Base-by-base conservation (phyloP, 1,139 yeast species). In the Yamadazyma mexicana region DNA sequence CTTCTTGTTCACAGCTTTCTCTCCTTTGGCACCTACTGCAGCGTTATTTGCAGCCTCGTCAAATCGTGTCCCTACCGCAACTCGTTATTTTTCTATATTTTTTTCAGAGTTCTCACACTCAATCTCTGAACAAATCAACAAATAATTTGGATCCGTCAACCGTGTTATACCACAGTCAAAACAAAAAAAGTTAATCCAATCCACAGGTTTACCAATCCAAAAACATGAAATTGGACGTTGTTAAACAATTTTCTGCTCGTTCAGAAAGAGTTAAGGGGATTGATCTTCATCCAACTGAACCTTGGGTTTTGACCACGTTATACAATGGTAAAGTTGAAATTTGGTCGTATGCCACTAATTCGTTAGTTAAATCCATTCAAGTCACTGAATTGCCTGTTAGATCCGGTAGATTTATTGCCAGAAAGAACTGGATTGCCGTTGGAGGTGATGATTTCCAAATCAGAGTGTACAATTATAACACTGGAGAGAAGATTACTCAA, bases 221-320 rank as follows among this genome's bases (percentile, higher is more conserved):
- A 33, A n/a, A 29, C n/a, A 73, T 73, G 77, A 71, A 71, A 57
- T 68, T 73, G 66, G 77, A 69, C 64, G 69, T 68, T 43, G 64
- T 83, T 75, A 86, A 86, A 69, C 83, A 81, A 55, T 84, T 87
- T 62, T 82, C 86, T 53, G 79, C 89, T 47, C 84, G 97, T 55
- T 85, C 97, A 33, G 97, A 91, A 63, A 83, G 98, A 62, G 97
- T 92, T 61, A 92, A 92, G 66, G 98, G 97, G 40, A 86, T 92
- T 58, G 99, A 92, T 67, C 86, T 94, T 74, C 99, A 92, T 63
- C 98, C 98, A 25, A 74, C 89, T 17, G 98, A 92, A 62, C 98
- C 98, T 40, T 92, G 98, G 98, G 82, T 87, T 40, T 74, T 88
- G 56, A 83, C 92, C 40, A 88, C 96, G 10, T 72, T 87, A 44